A percentile compares a stretch with the other conserved stretches of the same genome.
These are phyloP conservation scores for Dichotomocladium elegans DNA, from an alignment of 371 early-diverging fungal species.

Conservation along the genomic window DNA sequence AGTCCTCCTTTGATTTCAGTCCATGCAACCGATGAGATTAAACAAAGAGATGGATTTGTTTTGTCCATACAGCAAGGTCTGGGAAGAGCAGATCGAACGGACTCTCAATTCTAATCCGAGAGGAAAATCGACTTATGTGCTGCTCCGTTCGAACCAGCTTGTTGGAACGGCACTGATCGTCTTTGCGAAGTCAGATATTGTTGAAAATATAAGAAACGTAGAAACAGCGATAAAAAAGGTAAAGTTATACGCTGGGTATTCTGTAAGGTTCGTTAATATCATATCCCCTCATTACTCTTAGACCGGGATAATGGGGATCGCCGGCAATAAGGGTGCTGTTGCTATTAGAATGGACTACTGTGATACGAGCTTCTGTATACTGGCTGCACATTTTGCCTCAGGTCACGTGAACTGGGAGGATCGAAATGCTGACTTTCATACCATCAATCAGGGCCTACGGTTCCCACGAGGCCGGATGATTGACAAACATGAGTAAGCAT, in stretches of 20 bases:
- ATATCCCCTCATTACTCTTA: conserved; percentile 7
- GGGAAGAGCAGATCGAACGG: conserved; percentile 65
- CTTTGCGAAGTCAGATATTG: conserved; percentile 67
- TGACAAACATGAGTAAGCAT: conserved; percentile 67
- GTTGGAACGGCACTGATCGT: conserved; percentile 85
- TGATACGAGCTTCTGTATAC: conserved; percentile 86
- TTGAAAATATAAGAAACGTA: conserved; percentile 76
- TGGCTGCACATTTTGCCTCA: conserved; percentile 93
- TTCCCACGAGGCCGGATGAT: conserved; percentile 71
- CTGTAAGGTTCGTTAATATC: no score
- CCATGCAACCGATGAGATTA: neutral
- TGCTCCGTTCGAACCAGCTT: conserved; percentile 80
- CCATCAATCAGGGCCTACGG: conserved; percentile 68
- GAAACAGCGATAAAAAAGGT: conserved; percentile 79
- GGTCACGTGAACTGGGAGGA: conserved; percentile 74
- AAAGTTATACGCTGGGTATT: neutral
- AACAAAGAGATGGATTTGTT: neutral
- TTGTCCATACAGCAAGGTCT: conserved; percentile 28
- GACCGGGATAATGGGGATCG: conserved; percentile 80
- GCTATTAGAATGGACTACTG: conserved; percentile 81
- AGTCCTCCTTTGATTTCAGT: neutral
- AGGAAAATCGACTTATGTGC: conserved; percentile 55
- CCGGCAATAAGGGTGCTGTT: conserved; percentile 89
- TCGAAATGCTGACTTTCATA: conserved; percentile 81
- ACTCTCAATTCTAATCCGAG: conserved; percentile 47